Conservation (phyloP, 2,329 filamentous ascomycete species). For the Alternaria alternata region DNA sequence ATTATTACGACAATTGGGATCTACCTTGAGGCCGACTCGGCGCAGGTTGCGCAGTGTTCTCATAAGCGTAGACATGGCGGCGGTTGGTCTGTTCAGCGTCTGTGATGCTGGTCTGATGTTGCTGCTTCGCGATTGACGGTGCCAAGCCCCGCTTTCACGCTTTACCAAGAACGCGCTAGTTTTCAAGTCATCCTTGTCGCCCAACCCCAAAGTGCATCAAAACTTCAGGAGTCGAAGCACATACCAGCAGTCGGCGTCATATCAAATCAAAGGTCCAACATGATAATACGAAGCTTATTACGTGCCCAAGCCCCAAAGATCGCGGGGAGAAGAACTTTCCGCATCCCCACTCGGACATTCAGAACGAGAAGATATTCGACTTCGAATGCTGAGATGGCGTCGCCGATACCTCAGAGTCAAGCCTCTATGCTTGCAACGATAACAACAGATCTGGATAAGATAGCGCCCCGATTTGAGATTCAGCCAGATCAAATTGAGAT, state of each 20-base stretch:
- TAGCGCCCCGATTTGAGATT: constrained; percentile 91
- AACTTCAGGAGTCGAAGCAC: constrained; percentile 31
- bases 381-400: constrained; percentile 36
- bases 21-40: constrained; percentile 86
- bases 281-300: constrained; percentile 47
- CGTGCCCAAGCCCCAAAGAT: constrained; percentile 35
- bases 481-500: constrained; percentile 81
- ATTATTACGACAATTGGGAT: constrained; percentile 27
- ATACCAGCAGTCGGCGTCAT: constrained; percentile 2
- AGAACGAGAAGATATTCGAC: constrained; percentile 47
- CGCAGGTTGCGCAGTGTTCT: constrained; percentile 88
- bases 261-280: constrained; percentile 15
- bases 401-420: constrained; percentile 56
- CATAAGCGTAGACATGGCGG: constrained; percentile 86
- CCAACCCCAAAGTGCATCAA: constrained; percentile 29
- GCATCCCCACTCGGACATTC: constrained; percentile 21
- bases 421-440: constrained; percentile 65
- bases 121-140: constrained; percentile 29
- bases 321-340: constrained; percentile 26
- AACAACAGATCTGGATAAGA: constrained; percentile 80
- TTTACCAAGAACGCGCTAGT: constrained; percentile 19
- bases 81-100: constrained; percentile 28
- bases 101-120: constrained; percentile 24
- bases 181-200: constrained; percentile 13
- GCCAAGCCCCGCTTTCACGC: constrained; percentile 28